Evolutionary conservation across 2,329 filamentous ascomycete genomes (phyloP).

Genomic region (Emericellopsis atlantica): DNA sequence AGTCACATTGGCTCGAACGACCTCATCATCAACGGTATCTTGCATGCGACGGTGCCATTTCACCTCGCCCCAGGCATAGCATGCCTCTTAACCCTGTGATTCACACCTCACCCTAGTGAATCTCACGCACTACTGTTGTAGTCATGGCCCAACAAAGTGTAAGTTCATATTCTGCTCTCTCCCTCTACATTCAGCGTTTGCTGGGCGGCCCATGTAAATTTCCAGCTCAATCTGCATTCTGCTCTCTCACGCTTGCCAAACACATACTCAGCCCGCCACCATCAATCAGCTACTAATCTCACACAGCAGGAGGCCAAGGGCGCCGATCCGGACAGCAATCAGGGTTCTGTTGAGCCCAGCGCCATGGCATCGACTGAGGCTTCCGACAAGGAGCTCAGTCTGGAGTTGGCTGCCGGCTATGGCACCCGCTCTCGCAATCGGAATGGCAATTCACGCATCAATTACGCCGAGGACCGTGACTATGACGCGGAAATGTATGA

Average conservation of each 20-base stretch:
- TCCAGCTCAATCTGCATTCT: too few relatives aligned
- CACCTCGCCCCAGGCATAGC: conserved; percentile 11
- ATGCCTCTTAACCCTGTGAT: conserved; percentile 17
- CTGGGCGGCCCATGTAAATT: neutral
- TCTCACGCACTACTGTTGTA: conserved; percentile 17
- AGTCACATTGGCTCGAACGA: too few relatives aligned
- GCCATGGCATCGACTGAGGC: conserved; percentile 34
- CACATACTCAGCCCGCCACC: conserved; percentile 2
- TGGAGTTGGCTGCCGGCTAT: conserved; percentile 55
- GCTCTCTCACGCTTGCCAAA: neutral
- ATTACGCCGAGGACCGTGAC: conserved; percentile 92
- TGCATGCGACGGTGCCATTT: neutral
- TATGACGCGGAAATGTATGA: conserved; percentile 80
- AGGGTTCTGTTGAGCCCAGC: conserved; percentile 26
- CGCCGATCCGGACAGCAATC: conserved; percentile 18
- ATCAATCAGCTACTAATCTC: neutral
- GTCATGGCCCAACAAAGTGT: conserved; percentile 26
- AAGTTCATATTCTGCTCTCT: conserved; percentile 8
- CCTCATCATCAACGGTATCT: too few relatives aligned
- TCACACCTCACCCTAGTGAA: conserved; percentile 19
- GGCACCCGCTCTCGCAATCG: conserved; percentile 91
- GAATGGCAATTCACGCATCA: conserved; percentile 65
- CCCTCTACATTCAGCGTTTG: conserved; percentile 4
- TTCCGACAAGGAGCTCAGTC: conserved; percentile 33
- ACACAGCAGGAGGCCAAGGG: conserved; percentile 18